Evolutionary conservation across 345 rosid species (phyloP).

Genomic region (Cardamine chenopodiifolia): DNA sequence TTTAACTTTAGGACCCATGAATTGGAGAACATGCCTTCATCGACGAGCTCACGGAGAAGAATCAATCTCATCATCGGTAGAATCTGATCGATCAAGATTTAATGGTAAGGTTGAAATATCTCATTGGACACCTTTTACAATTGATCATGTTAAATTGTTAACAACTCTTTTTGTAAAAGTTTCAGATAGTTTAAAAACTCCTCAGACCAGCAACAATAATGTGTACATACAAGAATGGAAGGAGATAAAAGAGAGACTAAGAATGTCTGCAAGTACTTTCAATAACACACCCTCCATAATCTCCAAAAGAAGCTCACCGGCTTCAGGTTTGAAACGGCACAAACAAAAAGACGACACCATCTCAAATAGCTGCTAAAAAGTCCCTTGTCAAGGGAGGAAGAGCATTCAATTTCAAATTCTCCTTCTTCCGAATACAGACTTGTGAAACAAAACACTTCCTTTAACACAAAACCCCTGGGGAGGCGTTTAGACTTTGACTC

Average conservation of each 20-base stretch:
- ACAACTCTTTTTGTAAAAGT: conserved; percentile 1
- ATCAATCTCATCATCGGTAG: not conserved
- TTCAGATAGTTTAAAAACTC: not conserved
- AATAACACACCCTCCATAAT: conserved; percentile 29
- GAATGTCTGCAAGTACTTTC: conserved; percentile 24
- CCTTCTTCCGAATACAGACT: not conserved
- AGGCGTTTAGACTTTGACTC: conserved; percentile 31
- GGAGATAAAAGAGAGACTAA: not conserved
- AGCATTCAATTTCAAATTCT: not conserved
- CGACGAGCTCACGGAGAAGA: not conserved
- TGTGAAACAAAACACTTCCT: not conserved
- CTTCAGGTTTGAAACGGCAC: not conserved
- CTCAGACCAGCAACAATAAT: not conserved
- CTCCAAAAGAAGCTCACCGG: conserved; percentile 12
- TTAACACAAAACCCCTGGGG: not conserved
- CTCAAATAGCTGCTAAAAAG: not conserved
- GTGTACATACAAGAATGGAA: not conserved
- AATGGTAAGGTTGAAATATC: not conserved
- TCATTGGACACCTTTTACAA: not conserved
- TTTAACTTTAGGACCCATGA: conserved; percentile 4
- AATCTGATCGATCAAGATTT: not conserved
- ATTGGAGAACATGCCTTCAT: not conserved
- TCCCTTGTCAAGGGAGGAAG: conserved; percentile 1
- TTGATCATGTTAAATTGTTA: not conserved
- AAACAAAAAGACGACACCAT: not conserved